phyloP scores from a whole-genome alignment of 768 basidiomycete genomes.

The Hortiboletus campestris region DNA sequence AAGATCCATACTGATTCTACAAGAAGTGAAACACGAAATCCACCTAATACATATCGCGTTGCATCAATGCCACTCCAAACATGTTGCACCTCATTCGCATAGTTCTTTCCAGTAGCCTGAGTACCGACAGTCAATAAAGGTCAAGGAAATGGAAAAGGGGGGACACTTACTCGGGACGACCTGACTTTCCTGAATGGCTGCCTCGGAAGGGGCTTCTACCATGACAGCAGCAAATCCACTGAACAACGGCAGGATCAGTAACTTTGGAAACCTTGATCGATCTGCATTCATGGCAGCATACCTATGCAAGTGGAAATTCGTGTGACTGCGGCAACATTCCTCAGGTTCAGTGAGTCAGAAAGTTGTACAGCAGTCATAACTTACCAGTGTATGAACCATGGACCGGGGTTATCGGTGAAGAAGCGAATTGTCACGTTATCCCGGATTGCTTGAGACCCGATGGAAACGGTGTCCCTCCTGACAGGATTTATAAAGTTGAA shows the following conservation, averaged over 20 bases:
- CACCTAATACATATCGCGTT: background rate
- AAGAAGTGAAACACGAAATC: background rate
- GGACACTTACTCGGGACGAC: slow-evolving; percentile 15
- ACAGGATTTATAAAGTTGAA: slow-evolving; percentile 51
- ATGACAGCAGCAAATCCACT: slow-evolving; percentile 23
- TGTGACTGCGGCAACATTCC: slow-evolving; percentile 14
- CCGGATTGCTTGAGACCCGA: slow-evolving; percentile 30
- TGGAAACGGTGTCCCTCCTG: slow-evolving; percentile 49
- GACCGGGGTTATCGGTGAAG: slow-evolving; percentile 58
- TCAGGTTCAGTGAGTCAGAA: background rate
- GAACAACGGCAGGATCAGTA: background rate
- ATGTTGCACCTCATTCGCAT: slow-evolving; percentile 8
- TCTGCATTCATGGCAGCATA: slow-evolving; percentile 7
- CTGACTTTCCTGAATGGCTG: slow-evolving; percentile 10
- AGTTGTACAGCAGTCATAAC: background rate
- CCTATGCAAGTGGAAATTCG: slow-evolving; percentile 21
- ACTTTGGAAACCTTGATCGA: background rate
- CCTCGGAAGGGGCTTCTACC: slow-evolving; percentile 18
- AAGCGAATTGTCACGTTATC: slow-evolving; percentile 55
- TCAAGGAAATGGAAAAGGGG: background rate
- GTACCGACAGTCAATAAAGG: background rate
- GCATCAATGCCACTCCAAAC: background rate
- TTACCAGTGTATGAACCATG: slow-evolving; percentile 25
- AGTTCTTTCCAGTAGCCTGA: slow-evolving; percentile 14
- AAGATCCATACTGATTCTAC: background rate